phyloP scores from a whole-genome alignment of 2,329 filamentous ascomycete genomes.

The Rhynchosporium secalis region DNA sequence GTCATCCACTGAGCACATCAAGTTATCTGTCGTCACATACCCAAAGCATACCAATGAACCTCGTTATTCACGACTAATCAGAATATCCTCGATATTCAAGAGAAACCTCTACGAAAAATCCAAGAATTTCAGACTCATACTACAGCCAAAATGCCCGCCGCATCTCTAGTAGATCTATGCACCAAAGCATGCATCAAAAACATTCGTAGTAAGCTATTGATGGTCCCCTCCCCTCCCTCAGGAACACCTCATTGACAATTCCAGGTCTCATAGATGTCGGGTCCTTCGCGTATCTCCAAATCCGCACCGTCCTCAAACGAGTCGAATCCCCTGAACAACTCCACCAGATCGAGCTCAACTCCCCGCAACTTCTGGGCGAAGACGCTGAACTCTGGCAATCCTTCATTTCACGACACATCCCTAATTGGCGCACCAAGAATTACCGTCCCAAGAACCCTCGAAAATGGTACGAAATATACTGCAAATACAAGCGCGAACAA shows the following conservation, averaged over 20 bases:
- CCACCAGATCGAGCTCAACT: conserved; percentile 69
- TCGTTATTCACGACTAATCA: conserved; percentile 4
- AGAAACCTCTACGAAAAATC: not conserved
- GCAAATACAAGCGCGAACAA: conserved; percentile 62
- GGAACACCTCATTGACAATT: conserved; percentile 14
- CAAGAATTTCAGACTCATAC: not conserved
- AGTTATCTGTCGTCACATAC: not conserved
- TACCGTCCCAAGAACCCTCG: conserved; percentile 64
- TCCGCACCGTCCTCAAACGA: conserved; percentile 67
- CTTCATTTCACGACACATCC: conserved; percentile 77
- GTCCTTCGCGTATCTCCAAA: conserved; percentile 65
- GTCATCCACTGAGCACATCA: not conserved
- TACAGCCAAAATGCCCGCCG: conserved; percentile 44
- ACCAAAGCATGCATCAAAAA: conserved; percentile 54
- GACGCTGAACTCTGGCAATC: conserved; percentile 74
- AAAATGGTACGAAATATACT: conserved; percentile 79
- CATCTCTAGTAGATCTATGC: conserved; percentile 54
- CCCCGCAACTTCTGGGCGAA: conserved; percentile 71
- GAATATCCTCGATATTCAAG: not conserved
- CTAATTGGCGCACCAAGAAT: conserved; percentile 60
- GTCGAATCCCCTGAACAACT: conserved; percentile 76
- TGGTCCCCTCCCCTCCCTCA: conserved; percentile 7
- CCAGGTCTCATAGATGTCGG: conserved; percentile 68
- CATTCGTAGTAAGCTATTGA: conserved; percentile 41
- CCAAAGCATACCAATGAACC: not conserved